phyloP scores from a whole-genome alignment of 768 basidiomycete genomes.

The Leccinum uliginosum region DNA sequence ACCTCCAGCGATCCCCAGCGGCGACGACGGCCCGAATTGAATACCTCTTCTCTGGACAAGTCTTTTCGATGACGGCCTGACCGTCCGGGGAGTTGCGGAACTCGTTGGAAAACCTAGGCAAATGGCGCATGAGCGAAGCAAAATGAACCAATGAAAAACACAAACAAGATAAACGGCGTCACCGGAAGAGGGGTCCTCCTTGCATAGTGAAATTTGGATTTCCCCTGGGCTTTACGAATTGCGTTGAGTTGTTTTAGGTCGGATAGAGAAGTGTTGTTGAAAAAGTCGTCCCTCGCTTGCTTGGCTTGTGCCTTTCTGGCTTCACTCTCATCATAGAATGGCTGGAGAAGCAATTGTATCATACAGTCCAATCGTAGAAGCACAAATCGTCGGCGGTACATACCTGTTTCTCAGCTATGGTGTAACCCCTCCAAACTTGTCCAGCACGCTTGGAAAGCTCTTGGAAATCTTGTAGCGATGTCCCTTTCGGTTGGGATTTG shows the following conservation, averaged over 20 bases:
- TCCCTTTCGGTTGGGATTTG: not conserved
- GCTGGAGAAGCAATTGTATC: slow-evolving; percentile 11
- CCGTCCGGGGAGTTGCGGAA: slow-evolving; percentile 17
- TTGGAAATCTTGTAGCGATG: not conserved
- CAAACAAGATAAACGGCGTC: slow-evolving; percentile 25
- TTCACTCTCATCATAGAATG: slow-evolving; percentile 22
- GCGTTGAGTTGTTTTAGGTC: slow-evolving; percentile 32
- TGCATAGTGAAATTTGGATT: slow-evolving; percentile 10
- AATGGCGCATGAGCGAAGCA: not conserved
- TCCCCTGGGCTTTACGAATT: slow-evolving; percentile 26
- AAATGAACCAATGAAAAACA: not conserved
- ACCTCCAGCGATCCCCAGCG: slow-evolving; percentile 28
- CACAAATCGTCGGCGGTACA: not conserved
- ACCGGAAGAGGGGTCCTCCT: not conserved
- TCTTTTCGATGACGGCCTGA: slow-evolving; percentile 11
- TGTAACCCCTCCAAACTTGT: slow-evolving; percentile 30
- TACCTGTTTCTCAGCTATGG: slow-evolving; percentile 35
- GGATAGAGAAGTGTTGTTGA: slow-evolving; percentile 12
- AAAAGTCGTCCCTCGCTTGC: slow-evolving; percentile 27
- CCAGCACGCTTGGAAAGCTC: slow-evolving; percentile 19
- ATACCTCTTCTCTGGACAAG: not conserved
- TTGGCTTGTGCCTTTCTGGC: slow-evolving; percentile 14
- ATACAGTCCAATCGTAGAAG: not conserved
- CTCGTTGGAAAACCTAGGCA: slow-evolving; percentile 18
- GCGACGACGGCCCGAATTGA: slow-evolving; percentile 4